Conservation (phyloP, 345 rosid genomes). For the Rhodomyrtus tomentosa region DNA sequence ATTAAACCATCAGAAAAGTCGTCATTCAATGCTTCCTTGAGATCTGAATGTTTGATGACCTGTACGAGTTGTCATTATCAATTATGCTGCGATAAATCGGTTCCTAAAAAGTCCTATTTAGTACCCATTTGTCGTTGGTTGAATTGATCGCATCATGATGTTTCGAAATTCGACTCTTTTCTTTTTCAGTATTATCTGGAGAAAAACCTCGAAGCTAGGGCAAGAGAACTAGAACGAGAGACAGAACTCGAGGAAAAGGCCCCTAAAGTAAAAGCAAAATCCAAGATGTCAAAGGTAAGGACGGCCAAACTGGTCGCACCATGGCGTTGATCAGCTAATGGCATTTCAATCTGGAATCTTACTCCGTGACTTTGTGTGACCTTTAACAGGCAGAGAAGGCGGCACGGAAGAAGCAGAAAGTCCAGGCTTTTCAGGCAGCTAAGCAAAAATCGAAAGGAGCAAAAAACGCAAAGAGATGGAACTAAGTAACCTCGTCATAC, state of each 20-base stretch:
- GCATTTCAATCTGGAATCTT: background rate
- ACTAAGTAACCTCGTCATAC: conserved; percentile 15
- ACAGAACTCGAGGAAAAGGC: conserved; percentile 80
- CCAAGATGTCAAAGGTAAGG: conserved; percentile 88
- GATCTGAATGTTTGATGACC: background rate
- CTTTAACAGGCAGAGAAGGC: conserved; percentile 76
- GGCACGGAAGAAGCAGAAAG: conserved; percentile 84
- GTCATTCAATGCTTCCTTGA: background rate
- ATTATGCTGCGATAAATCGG: background rate
- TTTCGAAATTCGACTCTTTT: background rate
- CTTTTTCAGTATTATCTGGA: conserved; percentile 71
- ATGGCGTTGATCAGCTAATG: background rate
- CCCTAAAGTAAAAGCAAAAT: conserved; percentile 87
- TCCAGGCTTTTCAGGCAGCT: conserved; percentile 82
- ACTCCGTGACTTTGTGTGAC: background rate
- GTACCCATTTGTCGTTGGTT: background rate
- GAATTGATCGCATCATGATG: background rate
- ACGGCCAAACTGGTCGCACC: background rate
- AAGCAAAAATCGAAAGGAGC: conserved; percentile 72
- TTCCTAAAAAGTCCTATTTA: background rate
- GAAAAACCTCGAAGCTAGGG: conserved; percentile 90
- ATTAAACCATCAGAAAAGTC: background rate
- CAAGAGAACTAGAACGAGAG: conserved; percentile 65
- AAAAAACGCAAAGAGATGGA: conserved; percentile 96
- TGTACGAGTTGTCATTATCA: background rate